Conservation (phyloP, 805 yeast genomes). For the Candida qinlingensis region DNA sequence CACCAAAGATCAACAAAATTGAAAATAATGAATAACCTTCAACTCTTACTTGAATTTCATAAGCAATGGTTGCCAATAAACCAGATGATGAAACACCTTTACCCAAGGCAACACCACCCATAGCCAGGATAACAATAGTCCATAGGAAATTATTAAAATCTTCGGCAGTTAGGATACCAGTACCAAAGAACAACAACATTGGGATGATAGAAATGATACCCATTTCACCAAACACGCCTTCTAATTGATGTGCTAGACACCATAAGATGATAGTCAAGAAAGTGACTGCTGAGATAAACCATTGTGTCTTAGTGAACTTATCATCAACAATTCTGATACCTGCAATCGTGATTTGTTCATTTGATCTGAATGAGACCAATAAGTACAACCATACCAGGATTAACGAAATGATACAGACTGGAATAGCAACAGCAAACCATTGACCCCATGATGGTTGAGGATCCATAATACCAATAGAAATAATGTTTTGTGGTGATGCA, state of each 20-base stretch:
- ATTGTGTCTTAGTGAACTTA: slow-evolving; percentile 64
- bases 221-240: slow-evolving; percentile 83
- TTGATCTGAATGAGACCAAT: slow-evolving; percentile 56
- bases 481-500: slow-evolving; percentile 93
- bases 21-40: slow-evolving; percentile 64
- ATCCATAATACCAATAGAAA: slow-evolving; percentile 82
- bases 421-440: slow-evolving; percentile 88
- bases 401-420: slow-evolving; percentile 63
- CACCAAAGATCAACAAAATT: slow-evolving; percentile 73
- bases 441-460: slow-evolving; percentile 85
- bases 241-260: slow-evolving; percentile 80
- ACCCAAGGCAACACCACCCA: slow-evolving; percentile 97
- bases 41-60: slow-evolving; percentile 58
- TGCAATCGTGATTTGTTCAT: slow-evolving; percentile 38
- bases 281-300: slow-evolving; percentile 67
- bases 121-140: slow-evolving; percentile 92
- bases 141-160: slow-evolving; percentile 95
- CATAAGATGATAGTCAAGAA: slow-evolving; percentile 72
- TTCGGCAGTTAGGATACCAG: slow-evolving; percentile 80
- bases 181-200: slow-evolving; percentile 84
- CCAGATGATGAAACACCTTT: slow-evolving; percentile 94
- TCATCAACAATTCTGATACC: slow-evolving; percentile 56
- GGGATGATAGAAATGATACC: slow-evolving; percentile 94
- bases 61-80: slow-evolving; percentile 71
- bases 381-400: slow-evolving; percentile 69